These are phyloP conservation scores for Microdochium paspali DNA, from an alignment of 2,329 filamentous ascomycete genomes.

Conservation along the genomic window DNA sequence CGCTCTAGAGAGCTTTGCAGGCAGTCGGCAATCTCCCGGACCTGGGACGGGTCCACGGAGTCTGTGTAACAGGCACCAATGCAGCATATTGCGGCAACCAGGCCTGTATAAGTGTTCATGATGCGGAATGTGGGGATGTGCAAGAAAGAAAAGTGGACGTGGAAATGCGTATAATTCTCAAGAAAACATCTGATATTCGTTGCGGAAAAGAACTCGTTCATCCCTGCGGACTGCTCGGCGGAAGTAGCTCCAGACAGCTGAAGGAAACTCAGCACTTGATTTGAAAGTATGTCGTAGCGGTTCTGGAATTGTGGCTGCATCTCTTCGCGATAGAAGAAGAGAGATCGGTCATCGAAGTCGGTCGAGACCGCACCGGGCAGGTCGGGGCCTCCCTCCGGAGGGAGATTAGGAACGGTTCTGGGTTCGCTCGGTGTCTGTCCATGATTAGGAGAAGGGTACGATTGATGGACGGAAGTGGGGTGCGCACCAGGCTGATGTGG, in stretches of 20 bases:
- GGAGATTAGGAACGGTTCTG: conserved; percentile 55
- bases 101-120: conserved; percentile 53
- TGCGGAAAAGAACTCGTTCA: conserved; percentile 54
- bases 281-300: conserved; percentile 43
- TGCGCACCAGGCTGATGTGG: conserved; percentile 53
- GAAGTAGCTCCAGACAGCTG: conserved; percentile 46
- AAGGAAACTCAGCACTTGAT: conserved; percentile 47
- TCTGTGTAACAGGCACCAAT: conserved; percentile 69
- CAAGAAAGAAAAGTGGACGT: conserved; percentile 64
- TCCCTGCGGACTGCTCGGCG: conserved; percentile 41
- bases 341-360: conserved; percentile 26
- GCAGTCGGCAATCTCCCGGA: conserved; percentile 59
- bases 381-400: conserved; percentile 37
- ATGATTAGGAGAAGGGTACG: conserved; percentile 51
- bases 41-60: conserved; percentile 43
- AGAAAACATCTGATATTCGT: conserved; percentile 64
- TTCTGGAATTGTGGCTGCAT: conserved; percentile 35
- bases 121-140: conserved; percentile 65
- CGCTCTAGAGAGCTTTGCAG: conserved; percentile 49
- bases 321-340: conserved; percentile 41
- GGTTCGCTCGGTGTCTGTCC: conserved; percentile 57
- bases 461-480: conserved; percentile 49
- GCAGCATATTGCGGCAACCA: conserved; percentile 62
- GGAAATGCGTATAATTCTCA: conserved; percentile 62
- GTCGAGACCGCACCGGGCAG: conserved; percentile 31